Evolutionary conservation across 2,329 filamentous ascomycete species (phyloP), one percentile per base, ranked within the genome.

Genomic region (Dactylellina leptospora): DNA sequence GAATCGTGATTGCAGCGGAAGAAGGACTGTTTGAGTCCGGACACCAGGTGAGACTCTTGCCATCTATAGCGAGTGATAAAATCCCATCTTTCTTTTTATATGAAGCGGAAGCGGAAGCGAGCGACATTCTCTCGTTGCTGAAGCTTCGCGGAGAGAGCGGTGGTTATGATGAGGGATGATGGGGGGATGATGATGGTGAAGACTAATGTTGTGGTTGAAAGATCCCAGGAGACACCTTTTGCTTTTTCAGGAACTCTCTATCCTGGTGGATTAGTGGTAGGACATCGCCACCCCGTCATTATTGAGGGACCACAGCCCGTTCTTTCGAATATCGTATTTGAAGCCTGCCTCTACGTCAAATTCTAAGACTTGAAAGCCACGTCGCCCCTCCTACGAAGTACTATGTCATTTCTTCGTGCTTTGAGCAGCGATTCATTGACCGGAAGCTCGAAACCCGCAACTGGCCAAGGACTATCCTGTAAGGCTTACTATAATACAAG

Each of bases 71-170:
- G 76, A 97, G 84, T 23, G 87, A 86, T 77, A 99, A 82, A 72
- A 86, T 86, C 79, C 95, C 95, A 83, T 97, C 91, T 81, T 96
- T 95, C 84, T 97, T 99, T 82, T 97, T 97, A 85, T 95, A 97
- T 68, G 88, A 84, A 56, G 90, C 88, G 74, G 85, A 86, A 70
- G 88, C 91, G 76, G 83, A 85, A 56, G 86, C 87, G 74, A 84
- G 80, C 25, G 85, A 81, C 87, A 89, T 88, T 47, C 58, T 76
- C 5, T 63, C 28, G n/a, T 33, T 33, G 30, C 30, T 13, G 13
- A 6, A 33, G 30, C 6, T 13, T n/a, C n/a, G n/a, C n/a, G n/a
- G n/a, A n/a, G n/a, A n/a, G n/a, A n/a, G n/a, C 33, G 33, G 9
- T 38, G 3, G 33, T 38, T 38, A n/a, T 36, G 30, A 36, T 33